Evolutionary conservation across 306 rosid species (phyloP), one percentile per base, ranked within the genome.

Genomic region (Medicago arabica): DNA sequence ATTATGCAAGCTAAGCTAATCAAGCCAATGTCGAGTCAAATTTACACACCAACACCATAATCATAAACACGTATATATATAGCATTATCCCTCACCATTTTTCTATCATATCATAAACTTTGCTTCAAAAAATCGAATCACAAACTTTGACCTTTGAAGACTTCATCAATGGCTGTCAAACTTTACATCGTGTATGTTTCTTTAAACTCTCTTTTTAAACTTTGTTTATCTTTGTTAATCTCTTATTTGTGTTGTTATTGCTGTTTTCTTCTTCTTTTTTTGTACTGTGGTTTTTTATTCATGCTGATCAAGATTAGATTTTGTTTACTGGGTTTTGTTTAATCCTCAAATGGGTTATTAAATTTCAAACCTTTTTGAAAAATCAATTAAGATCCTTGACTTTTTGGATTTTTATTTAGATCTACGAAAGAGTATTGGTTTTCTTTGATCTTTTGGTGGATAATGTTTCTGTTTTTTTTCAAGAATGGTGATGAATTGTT

Each of bases 161-260:
- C 79, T 72, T 70, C 82, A 75, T 73, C 87, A 76, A 94, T 94
- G 98, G 97, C 95, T 6, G 90, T 91, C 89, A 94, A 91, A 85
- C 84, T 94, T 69, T 88, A 91, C 75, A 90, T 94, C 79, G 98
- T 94, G 98, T 94, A 91, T 61, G 95, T 71, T 39, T 23, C 19
- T 23, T 7, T 9, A 8, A 55, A 23, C 13, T 73, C 65, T 8
- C 55, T 13, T 47, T 54, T 8, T 21, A 47, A 15, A 61, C 38
- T 70, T 18, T 67, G 53, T 54, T 73, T 38, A n/a, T 65, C 7
- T 69, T 58, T 54, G 72, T 71, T 67, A 71, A 72, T 63, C 46
- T 53, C 68, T 59, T 49, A 23, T 66, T 18, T 77, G 51, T 70
- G 61, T 64, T 81, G 64, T 50, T 78, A 74, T 34, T 75, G 65